A percentile compares a stretch with the other conserved stretches of the same genome.
These are phyloP conservation scores for Penstemon eatonii DNA, from an alignment of 257 asterid genomes.

Conservation along the genomic window DNA sequence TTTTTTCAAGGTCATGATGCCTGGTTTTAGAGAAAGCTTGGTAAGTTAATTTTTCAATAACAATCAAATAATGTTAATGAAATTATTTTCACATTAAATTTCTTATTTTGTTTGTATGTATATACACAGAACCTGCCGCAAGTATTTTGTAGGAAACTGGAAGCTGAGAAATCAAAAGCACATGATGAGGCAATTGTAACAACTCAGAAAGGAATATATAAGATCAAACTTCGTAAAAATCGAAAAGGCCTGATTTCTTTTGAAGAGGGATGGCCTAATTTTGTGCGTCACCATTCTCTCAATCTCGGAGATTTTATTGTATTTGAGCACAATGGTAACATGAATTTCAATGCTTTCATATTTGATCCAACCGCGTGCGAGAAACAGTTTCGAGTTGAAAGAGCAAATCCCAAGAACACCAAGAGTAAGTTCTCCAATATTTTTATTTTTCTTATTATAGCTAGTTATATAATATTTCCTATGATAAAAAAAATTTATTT, in stretches of 20 bases:
- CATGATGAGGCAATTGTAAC: background rate
- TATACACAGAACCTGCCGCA: conserved; percentile 28
- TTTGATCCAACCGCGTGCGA: conserved; percentile 25
- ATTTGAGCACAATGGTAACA: conserved; percentile 15
- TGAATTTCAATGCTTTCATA: conserved; percentile 23
- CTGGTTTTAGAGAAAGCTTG: too few relatives aligned
- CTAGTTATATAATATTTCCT: background rate
- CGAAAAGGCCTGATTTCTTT: background rate
- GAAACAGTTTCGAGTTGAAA: conserved; percentile 6
- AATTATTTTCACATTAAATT: background rate
- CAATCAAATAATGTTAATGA: too few relatives aligned
- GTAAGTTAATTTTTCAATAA: background rate
- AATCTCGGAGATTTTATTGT: conserved; percentile 21
- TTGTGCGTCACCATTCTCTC: conserved; percentile 17
- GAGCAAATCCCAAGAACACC: background rate
- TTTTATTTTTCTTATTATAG: background rate
- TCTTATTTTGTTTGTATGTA: background rate
- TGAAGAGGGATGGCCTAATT: conserved; percentile 27
- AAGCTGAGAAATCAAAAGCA: conserved; percentile 3
- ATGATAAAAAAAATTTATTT: too few relatives aligned
- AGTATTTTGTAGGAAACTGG: conserved; percentile 2
- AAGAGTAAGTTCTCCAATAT: background rate
- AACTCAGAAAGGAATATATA: conserved; percentile 16
- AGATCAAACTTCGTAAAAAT: conserved; percentile 7
- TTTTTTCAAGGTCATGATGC: too few relatives aligned